phyloP scores from a whole-genome alignment of 768 basidiomycete species.

The Punctularia strigosozonata region DNA sequence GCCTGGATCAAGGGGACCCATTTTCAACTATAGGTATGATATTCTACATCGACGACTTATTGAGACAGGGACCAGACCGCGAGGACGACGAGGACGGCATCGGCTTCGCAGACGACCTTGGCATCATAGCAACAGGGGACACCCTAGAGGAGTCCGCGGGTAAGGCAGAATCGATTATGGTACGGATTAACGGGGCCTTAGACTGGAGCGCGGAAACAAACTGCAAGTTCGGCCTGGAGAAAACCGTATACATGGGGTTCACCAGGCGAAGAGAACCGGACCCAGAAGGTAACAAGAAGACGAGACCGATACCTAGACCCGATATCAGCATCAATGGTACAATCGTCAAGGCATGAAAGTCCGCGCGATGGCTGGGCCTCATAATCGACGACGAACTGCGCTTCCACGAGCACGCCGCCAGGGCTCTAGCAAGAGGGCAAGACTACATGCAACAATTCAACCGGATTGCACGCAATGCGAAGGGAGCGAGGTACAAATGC shows the following conservation, averaged over 20 bases:
- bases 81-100: slow-evolving; percentile 1
- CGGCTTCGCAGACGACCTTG: slow-evolving; percentile 9
- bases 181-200: slow-evolving; percentile 9
- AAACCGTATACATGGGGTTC: slow-evolving; percentile 2
- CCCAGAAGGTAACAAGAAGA: neutral
- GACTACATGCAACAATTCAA: neutral
- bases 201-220: slow-evolving; percentile 15
- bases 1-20: neutral
- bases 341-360: slow-evolving; percentile 9
- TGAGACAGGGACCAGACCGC: slow-evolving; percentile 9
- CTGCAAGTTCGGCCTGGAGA: slow-evolving; percentile 10
- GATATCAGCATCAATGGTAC: slow-evolving; percentile 5
- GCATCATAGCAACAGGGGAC: slow-evolving; percentile 2
- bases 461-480: slow-evolving; percentile 10
- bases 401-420: slow-evolving; percentile 12
- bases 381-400: slow-evolving; percentile 17
- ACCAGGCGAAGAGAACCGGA: slow-evolving; percentile 2
- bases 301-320: slow-evolving; percentile 2
- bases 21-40: slow-evolving; percentile 1
- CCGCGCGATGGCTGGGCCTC: slow-evolving; percentile 20
- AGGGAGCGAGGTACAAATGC: slow-evolving; percentile 9
- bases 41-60: slow-evolving; percentile 11
- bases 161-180: slow-evolving; percentile 10
- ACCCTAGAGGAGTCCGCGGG: slow-evolving; percentile 8
- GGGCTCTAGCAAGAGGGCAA: slow-evolving; percentile 12